Evolutionary conservation across 1,139 yeast species (phyloP).

Genomic region (Pichia sp.): DNA sequence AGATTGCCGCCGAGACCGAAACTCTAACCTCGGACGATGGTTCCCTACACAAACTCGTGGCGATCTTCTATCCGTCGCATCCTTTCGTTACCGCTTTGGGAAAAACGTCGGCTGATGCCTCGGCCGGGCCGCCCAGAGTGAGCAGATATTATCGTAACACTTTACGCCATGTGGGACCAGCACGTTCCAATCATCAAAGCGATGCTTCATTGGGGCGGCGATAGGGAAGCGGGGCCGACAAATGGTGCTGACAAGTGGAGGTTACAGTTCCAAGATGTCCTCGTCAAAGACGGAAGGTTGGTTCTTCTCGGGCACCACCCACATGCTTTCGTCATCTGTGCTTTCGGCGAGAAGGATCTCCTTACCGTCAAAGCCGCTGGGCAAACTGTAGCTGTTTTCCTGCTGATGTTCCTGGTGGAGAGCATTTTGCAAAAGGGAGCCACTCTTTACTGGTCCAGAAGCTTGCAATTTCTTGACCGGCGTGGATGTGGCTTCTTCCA

Average conservation of each 20-base stretch:
- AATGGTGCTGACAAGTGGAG: no score
- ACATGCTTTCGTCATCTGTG: conserved; percentile 14
- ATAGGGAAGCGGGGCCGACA: no score
- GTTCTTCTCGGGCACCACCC: conserved; percentile 1
- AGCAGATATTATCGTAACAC: background rate
- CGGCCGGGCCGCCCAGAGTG: background rate
- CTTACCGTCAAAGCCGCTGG: conserved; percentile 4
- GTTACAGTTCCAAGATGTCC: background rate
- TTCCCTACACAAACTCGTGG: background rate
- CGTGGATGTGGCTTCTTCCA: no score
- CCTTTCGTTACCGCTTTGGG: background rate
- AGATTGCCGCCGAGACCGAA: background rate
- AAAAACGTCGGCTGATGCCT: background rate
- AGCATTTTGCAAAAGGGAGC: no score
- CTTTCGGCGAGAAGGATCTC: conserved; percentile 11
- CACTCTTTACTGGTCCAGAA: no score
- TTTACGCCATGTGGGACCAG: background rate
- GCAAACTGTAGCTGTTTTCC: conserved; percentile 1
- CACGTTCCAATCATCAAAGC: no score
- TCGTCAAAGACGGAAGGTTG: background rate
- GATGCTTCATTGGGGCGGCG: no score
- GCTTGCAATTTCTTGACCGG: no score
- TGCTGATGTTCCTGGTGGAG: background rate
- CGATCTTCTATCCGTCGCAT: background rate
- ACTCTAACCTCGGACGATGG: background rate